Evolutionary conservation across 139 green algal species (phyloP).

Genomic region (Volvox africanus): DNA sequence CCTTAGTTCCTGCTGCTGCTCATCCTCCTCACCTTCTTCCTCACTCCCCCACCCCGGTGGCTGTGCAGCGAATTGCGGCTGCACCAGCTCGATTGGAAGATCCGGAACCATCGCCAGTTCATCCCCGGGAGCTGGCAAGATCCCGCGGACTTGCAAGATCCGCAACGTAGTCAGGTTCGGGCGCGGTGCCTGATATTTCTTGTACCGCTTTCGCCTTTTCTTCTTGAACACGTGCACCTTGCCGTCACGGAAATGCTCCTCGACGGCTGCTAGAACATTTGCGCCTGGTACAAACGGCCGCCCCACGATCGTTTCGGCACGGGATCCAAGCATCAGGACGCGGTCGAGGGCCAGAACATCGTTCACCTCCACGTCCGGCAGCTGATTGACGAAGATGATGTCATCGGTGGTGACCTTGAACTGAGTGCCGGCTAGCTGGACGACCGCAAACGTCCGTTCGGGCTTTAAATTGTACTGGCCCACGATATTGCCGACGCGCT

Average conservation of each 20-base stretch:
- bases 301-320: slow-evolving; percentile 50
- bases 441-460: slow-evolving; percentile 58
- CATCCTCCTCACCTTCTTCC: neutral
- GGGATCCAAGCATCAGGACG: slow-evolving; percentile 58
- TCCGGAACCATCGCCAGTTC: neutral
- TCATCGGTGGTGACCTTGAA: slow-evolving; percentile 66
- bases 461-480: slow-evolving; percentile 44
- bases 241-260: slow-evolving; percentile 64
- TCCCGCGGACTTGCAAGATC: slow-evolving; percentile 55
- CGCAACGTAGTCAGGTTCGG: slow-evolving; percentile 59
- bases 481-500: slow-evolving; percentile 52
- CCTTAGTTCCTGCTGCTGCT: neutral
- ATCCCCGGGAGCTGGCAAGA: slow-evolving; percentile 17
- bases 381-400: slow-evolving; percentile 65
- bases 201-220: slow-evolving; percentile 64
- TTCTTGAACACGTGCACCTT: slow-evolving; percentile 73
- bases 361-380: slow-evolving; percentile 56
- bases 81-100: neutral
- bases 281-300: slow-evolving; percentile 58
- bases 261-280: slow-evolving; percentile 57
- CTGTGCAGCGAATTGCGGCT: neutral
- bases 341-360: slow-evolving; percentile 60
- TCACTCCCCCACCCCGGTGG: neutral
- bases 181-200: slow-evolving; percentile 55
- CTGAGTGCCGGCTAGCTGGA: slow-evolving; percentile 58